Evolutionary conservation across 1,139 yeast species (phyloP).

Genomic region (Sugiyamaella japonica): DNA sequence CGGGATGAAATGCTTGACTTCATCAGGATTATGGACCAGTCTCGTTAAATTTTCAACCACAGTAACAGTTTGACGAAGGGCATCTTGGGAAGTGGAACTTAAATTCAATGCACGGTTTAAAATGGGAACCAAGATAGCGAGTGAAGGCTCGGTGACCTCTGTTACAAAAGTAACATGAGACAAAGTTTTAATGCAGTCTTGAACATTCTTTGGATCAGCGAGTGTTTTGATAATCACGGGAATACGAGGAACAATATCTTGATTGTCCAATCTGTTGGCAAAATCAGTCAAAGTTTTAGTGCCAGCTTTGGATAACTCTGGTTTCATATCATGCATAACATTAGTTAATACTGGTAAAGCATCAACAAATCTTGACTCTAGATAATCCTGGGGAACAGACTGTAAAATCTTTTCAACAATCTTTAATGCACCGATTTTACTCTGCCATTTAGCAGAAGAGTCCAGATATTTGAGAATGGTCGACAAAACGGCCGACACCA

Average conservation of each 20-base stretch:
- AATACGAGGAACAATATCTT: slow-evolving; percentile 84
- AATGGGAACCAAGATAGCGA: slow-evolving; percentile 87
- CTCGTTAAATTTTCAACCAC: slow-evolving; percentile 95
- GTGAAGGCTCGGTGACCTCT: slow-evolving; percentile 95
- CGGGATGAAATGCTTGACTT: slow-evolving; percentile 86
- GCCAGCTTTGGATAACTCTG: slow-evolving; percentile 90
- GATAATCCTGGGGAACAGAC: slow-evolving; percentile 79
- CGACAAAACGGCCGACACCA: slow-evolving; percentile 66
- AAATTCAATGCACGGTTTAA: slow-evolving; percentile 85
- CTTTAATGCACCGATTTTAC: slow-evolving; percentile 77
- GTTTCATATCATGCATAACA: slow-evolving; percentile 92
- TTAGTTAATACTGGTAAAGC: slow-evolving; percentile 85
- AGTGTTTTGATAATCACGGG: slow-evolving; percentile 84
- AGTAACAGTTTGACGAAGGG: slow-evolving; percentile 92
- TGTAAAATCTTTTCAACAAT: slow-evolving; percentile 71
- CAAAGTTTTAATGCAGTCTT: slow-evolving; percentile 83
- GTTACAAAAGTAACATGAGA: slow-evolving; percentile 97
- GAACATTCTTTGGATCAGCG: slow-evolving; percentile 85
- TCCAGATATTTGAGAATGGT: slow-evolving; percentile 61
- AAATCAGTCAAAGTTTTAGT: slow-evolving; percentile 65
- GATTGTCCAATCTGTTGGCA: slow-evolving; percentile 83
- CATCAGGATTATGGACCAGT: slow-evolving; percentile 89
- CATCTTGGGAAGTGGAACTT: slow-evolving; percentile 91
- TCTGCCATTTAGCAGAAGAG: slow-evolving; percentile 92
- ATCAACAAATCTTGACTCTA: slow-evolving; percentile 76